These are phyloP conservation scores for Epichloe hybrida DNA, from an alignment of 2,329 filamentous ascomycete genomes.

Conservation along the genomic window DNA sequence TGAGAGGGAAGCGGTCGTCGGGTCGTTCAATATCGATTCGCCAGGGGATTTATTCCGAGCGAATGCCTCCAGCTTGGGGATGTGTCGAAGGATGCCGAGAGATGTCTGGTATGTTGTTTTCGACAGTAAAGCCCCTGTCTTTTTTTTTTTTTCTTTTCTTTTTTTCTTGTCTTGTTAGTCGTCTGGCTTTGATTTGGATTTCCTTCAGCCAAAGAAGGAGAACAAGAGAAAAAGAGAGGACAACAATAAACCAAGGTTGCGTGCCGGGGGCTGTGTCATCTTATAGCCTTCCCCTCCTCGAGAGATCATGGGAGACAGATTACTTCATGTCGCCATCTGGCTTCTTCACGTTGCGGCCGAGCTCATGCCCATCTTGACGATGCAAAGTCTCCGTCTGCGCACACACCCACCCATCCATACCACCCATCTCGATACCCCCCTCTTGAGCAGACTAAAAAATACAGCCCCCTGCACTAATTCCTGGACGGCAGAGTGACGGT, in stretches of 20 bases:
- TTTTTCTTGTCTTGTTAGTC: neutral
- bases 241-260: neutral
- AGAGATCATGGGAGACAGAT: neutral
- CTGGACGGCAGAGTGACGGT: neutral
- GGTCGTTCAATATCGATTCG: too few relatives aligned
- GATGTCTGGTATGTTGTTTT: too few relatives aligned
- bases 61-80: too few relatives aligned
- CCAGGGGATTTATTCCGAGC: too few relatives aligned
- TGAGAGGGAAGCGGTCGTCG: too few relatives aligned
- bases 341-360: neutral
- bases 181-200: neutral
- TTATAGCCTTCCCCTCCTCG: neutral
- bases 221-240: neutral
- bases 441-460: neutral
- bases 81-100: too few relatives aligned
- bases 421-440: slow-evolving; percentile 1
- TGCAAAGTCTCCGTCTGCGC: neutral
- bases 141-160: neutral
- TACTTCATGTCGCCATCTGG: neutral
- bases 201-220: neutral
- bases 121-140: too few relatives aligned
- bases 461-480: neutral
- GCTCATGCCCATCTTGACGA: neutral
- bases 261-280: neutral
- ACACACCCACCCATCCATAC: neutral